Base-by-base conservation (phyloP, 2,329 filamentous ascomycete genomes). In the Incumbomyces delicatus region DNA sequence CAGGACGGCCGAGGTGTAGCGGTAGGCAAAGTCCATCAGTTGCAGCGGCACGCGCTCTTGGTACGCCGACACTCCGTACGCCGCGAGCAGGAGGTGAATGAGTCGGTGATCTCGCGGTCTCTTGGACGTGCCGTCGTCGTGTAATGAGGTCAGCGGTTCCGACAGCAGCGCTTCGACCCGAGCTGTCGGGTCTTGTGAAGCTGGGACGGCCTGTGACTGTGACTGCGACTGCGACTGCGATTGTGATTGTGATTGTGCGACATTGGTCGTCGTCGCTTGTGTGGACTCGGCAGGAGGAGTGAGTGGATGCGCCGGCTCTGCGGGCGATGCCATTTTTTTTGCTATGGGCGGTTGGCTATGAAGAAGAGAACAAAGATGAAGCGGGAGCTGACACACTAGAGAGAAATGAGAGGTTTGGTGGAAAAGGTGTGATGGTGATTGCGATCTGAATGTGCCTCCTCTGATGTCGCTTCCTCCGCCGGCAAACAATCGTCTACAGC, bases 21-120 rank as follows among this genome's bases (percentile, higher is more conserved):
- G 67, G 62, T 74, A 72, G 41, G 70, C 71, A 53, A 74, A 73
- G 52, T 74, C 71, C 58, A 74, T 68, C 33, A 74, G 66, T 53
- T 74, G 71, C 2, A 74, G 62, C 1, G 71, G 71, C 1, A 74
- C 69, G n/a, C 71, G 68, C 53, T 74, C 71, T 60, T 74, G 71
- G 57, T 74, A 74, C 12, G 69, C 63, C 13, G 63, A 68, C 37
- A 74, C 68, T 32, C 71, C 71, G 18, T 70, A 64, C 1, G 68
- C 68, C 44, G 69, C 66, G 40, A 74, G 69, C 35, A 74, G 63
- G 60, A 73, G 70, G 52, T 74, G 71, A 39, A 74, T 67, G 43
- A 73, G 60, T 17, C 71, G 70, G 36, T 71, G 68, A 54, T 74
- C 71, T 53, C 71, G 68, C 18, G 71, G 71, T 14, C 70, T 62